Base-by-base conservation (phyloP, 345 rosid species). In the Rubroshorea leprosula region DNA sequence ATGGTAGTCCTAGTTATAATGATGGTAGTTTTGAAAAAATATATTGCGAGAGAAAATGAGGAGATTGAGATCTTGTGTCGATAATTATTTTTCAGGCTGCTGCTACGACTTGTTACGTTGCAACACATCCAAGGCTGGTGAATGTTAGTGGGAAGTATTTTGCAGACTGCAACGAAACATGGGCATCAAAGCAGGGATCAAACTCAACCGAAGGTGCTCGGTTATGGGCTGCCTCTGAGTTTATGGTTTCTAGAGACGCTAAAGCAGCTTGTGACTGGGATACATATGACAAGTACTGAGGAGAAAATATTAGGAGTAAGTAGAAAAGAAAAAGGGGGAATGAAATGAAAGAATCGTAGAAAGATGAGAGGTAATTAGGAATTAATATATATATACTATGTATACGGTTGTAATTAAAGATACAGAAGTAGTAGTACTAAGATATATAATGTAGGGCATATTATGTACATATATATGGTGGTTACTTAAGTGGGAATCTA, bases 61-160 rank as follows among this genome's bases (percentile, higher is more conserved):
- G 31, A 27, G 31, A 27, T 27, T 27, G 31, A 27, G 31, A 27
- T 27, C 8, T 27, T 8, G 14, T 39, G 17, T 23, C n/a, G 6
- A 15, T 52, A 18, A 20, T 21, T 29, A 61, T 2, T 8, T 29
- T 35, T 52, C 57, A 91, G 98, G 98, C 92, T 57, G 97, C 97
- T 9, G 96, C 97, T 4, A 90, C 95, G n/a, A 89, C 96, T 10
- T 90, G 97, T 63, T 94, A 82, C 63, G 96, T 81, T 6, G 96
- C 95, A 5, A 72, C 86, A 0, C 77, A 82, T 64, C 86, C 86
- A 19, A 82, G 82, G 64, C 53, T 94, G 55, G 29, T 43, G 35
- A 75, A 78, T 20, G 74, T 77, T 24, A 70, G 85, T 13, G 97
- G 97, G 13, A 85, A 90, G 65, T 89, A 90, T 67, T 94, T 85